phyloP scores from a whole-genome alignment of 2,329 filamentous ascomycete genomes.

The Phyllosticta citribraziliensis region DNA sequence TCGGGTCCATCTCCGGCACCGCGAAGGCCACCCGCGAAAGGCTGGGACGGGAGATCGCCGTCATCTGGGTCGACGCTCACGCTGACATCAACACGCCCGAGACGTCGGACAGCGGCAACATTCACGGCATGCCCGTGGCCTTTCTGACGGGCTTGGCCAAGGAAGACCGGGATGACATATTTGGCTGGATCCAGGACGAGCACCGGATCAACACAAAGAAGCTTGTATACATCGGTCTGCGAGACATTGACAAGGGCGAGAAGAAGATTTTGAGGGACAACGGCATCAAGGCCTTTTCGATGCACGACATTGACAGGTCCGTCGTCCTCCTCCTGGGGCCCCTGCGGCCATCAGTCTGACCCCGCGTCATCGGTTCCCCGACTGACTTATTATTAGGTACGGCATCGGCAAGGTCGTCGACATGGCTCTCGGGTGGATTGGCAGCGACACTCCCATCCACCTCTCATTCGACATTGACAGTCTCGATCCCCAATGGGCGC shows the following conservation, averaged over 20 bases:
- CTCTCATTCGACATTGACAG: slow-evolving; percentile 96
- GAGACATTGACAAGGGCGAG: slow-evolving; percentile 88
- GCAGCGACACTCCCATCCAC: slow-evolving; percentile 89
- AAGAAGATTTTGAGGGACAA: slow-evolving; percentile 84
- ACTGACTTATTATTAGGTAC: slow-evolving; percentile 43
- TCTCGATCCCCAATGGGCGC: slow-evolving; percentile 90
- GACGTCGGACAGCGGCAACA: slow-evolving; percentile 79
- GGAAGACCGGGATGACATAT: slow-evolving; percentile 66
- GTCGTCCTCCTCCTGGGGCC: slow-evolving; percentile 24
- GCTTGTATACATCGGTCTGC: slow-evolving; percentile 90
- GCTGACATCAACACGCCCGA: slow-evolving; percentile 97
- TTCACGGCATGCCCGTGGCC: slow-evolving; percentile 95
- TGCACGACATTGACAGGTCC: slow-evolving; percentile 93
- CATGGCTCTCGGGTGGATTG: slow-evolving; percentile 95
- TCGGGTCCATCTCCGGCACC: slow-evolving; percentile 82
- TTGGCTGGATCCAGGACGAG: slow-evolving; percentile 78
- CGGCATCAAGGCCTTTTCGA: slow-evolving; percentile 90
- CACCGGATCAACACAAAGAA: slow-evolving; percentile 65
- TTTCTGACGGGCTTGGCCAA: slow-evolving; percentile 80
- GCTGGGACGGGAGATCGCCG: slow-evolving; percentile 71
- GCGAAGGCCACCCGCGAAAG: slow-evolving; percentile 80
- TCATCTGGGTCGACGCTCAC: slow-evolving; percentile 98
- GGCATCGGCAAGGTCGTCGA: slow-evolving; percentile 95
- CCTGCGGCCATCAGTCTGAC: not conserved
- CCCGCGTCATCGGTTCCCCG: not conserved